phyloP scores from a whole-genome alignment of 352 stramenopile species.

The Ochromonadaceae sp. region DNA sequence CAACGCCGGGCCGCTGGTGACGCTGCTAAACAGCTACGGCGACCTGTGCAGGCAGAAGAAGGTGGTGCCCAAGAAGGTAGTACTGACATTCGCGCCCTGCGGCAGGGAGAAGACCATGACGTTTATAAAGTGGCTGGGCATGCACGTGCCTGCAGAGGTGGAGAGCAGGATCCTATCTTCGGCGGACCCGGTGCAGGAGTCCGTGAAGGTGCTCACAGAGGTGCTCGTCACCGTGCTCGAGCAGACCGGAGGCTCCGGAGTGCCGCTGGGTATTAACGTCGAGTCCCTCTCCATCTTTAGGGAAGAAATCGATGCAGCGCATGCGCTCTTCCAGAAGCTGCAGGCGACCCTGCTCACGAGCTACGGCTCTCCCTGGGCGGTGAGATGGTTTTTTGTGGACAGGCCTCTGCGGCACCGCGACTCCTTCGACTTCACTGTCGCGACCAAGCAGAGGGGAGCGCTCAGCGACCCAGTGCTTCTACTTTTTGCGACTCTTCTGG shows the following conservation, averaged over 20 bases:
- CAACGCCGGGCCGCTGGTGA: slow-evolving; percentile 34
- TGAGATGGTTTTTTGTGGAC: slow-evolving; percentile 18
- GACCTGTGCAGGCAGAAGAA: slow-evolving; percentile 29
- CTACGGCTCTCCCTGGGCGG: slow-evolving; percentile 9
- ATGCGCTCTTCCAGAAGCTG: slow-evolving; percentile 35
- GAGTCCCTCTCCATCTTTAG: slow-evolving; percentile 41
- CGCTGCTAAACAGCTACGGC: slow-evolving; percentile 37
- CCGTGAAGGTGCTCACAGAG: slow-evolving; percentile 32
- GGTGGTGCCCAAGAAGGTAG: slow-evolving; percentile 34
- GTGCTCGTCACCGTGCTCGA: slow-evolving; percentile 28
- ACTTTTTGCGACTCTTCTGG: too few relatives aligned
- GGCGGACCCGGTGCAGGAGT: slow-evolving; percentile 34
- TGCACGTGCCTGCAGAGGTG: slow-evolving; percentile 32
- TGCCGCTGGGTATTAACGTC: slow-evolving; percentile 37
- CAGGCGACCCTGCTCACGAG: slow-evolving; percentile 26
- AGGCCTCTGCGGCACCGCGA: neutral
- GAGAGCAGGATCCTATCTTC: slow-evolving; percentile 34
- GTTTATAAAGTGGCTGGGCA: slow-evolving; percentile 44
- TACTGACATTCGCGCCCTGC: slow-evolving; percentile 40
- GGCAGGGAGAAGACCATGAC: slow-evolving; percentile 36
- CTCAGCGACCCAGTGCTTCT: too few relatives aligned
- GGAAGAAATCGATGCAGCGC: slow-evolving; percentile 39
- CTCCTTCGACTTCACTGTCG: too few relatives aligned
- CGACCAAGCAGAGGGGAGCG: too few relatives aligned
- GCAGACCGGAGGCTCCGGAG: slow-evolving; percentile 27